These are phyloP conservation scores for Sphagnurus paluster DNA, from an alignment of 1,284 basidiomycete species.

Conservation along the genomic window DNA sequence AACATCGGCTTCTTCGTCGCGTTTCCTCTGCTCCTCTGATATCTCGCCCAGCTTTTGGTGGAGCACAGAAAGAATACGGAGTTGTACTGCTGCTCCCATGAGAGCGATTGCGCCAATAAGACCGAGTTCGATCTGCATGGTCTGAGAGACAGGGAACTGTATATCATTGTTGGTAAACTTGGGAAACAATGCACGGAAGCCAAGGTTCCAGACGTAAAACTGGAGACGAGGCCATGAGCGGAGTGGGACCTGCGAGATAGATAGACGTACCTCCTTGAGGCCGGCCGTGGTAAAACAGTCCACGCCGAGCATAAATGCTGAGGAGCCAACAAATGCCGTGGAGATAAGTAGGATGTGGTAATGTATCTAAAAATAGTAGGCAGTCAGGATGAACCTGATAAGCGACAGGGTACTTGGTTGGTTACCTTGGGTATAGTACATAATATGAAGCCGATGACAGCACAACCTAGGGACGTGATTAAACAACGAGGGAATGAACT, in stretches of 20 bases:
- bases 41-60: slow-evolving; percentile 80
- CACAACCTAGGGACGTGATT: slow-evolving; percentile 42
- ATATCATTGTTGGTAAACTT: slow-evolving; percentile 69
- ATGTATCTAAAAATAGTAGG: slow-evolving; percentile 50
- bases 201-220: slow-evolving; percentile 96
- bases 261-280: slow-evolving; percentile 76
- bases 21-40: slow-evolving; percentile 70
- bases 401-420: not conserved
- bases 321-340: slow-evolving; percentile 88
- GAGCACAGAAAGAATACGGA: slow-evolving; percentile 80
- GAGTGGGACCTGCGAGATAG: slow-evolving; percentile 1
- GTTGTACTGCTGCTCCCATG: slow-evolving; percentile 88
- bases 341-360: slow-evolving; percentile 80
- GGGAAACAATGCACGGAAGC: slow-evolving; percentile 78
- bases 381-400: slow-evolving; percentile 10
- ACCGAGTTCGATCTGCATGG: slow-evolving; percentile 93
- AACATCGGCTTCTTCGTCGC: slow-evolving; percentile 75
- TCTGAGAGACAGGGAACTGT: slow-evolving; percentile 81
- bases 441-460: slow-evolving; percentile 58
- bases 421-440: slow-evolving; percentile 63
- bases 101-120: slow-evolving; percentile 79
- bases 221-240: slow-evolving; percentile 28
- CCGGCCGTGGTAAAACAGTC: slow-evolving; percentile 92
- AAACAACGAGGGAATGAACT: slow-evolving; percentile 18
- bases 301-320: slow-evolving; percentile 89